These are phyloP conservation scores for Penicillium fuscoglaucum DNA, from an alignment of 2,329 filamentous ascomycete species.

Conservation along the genomic window DNA sequence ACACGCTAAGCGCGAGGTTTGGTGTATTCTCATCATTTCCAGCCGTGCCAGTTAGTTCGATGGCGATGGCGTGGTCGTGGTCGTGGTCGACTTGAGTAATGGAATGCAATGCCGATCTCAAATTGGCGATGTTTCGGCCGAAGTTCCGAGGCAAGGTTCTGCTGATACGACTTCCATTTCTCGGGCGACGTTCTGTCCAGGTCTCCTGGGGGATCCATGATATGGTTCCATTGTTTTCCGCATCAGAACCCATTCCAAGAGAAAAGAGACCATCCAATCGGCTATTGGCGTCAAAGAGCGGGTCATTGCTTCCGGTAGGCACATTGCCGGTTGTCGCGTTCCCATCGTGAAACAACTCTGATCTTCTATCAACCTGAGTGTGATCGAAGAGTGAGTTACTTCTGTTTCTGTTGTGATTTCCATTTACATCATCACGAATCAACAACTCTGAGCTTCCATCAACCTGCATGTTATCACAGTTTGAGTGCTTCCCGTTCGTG, in stretches of 20 bases:
- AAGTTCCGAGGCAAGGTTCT: constrained; percentile 7
- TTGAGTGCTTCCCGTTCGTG: neutral
- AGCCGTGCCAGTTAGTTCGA: neutral
- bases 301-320: neutral
- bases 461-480: neutral
- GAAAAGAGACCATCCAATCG: neutral
- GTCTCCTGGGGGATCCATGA: neutral
- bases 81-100: neutral
- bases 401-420: neutral
- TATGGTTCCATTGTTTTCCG: neutral
- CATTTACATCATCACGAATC: neutral
- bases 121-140: neutral
- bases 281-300: neutral
- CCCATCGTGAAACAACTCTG: neutral
- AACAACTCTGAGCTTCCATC: neutral
- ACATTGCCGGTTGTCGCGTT: neutral
- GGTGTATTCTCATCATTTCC: neutral
- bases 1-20: neutral
- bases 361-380: neutral
- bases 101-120: neutral
- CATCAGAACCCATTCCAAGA: too few species aligned
- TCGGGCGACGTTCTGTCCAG: neutral
- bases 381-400: neutral
- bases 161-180: neutral
- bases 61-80: neutral